Conservation (phyloP, 2,329 filamentous ascomycete genomes). For the Cercospora zeae-maydis region DNA sequence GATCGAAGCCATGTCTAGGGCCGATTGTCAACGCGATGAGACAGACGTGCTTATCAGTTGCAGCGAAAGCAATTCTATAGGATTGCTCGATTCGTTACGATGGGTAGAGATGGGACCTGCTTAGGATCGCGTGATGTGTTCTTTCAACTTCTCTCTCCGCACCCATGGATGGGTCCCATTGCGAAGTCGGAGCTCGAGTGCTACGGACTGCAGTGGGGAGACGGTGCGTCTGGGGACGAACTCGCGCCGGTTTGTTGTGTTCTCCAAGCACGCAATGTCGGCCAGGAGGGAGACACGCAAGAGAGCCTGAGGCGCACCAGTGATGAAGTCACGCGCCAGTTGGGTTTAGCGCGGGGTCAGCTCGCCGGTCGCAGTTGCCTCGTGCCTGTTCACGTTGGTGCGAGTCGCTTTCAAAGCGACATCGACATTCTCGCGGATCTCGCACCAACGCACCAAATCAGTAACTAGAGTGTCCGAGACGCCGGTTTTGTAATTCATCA, state of each 20-base stretch:
- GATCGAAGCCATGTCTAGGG: conserved; percentile 33
- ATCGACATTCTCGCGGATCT: not conserved
- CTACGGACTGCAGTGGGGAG: not conserved
- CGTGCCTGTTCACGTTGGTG: not conserved
- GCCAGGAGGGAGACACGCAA: not conserved
- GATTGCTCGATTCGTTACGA: not conserved
- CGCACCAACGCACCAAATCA: not conserved
- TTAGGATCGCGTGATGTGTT: not conserved
- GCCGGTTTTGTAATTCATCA: not conserved
- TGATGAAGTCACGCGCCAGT: not conserved
- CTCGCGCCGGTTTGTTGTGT: not conserved
- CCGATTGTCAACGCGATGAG: not conserved
- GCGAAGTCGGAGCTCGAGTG: not conserved
- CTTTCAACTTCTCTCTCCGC: not conserved
- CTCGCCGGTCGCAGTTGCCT: not conserved
- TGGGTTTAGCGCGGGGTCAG: conserved; percentile 1
- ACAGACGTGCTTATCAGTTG: not conserved
- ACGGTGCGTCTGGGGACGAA: not conserved
- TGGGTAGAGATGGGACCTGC: not conserved
- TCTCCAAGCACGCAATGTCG: conserved; percentile 2
- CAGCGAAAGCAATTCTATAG: not conserved
- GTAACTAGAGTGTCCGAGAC: not conserved
- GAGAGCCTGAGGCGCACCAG: not conserved
- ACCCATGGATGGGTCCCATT: not conserved
- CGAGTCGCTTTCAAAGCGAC: not conserved